Evolutionary conservation across 2,329 filamentous ascomycete genomes (phyloP), one percentile per base, ranked within the genome.

Genomic region (Fusarium verrucosum): DNA sequence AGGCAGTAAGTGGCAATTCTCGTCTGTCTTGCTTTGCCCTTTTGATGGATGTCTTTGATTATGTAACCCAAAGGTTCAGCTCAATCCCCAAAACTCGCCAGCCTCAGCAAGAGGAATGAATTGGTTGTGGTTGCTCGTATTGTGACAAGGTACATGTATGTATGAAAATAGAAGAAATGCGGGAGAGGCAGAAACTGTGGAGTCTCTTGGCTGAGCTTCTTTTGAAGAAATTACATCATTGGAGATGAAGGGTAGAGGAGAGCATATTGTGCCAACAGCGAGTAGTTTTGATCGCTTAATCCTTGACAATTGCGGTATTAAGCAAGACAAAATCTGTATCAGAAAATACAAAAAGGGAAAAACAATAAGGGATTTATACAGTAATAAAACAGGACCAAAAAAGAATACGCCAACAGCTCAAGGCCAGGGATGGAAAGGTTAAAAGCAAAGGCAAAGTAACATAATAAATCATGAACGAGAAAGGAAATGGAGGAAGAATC

Each of bases 141-240:
- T 61, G 20, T 43, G 44, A 33, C 41, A 47, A 56, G 22, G 56
- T n/a, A n/a, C n/a, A n/a, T n/a, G n/a, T n/a, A n/a, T n/a, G n/a
- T 47, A 49, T 22, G 23, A 36, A 61, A 62, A 44, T 33, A 50
- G 45, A n/a, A 42, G 47, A 66, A 54, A 51, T 58, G 62, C 46
- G 55, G 59, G 57, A 62, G 51, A 50, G 61, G 49, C 20, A 57
- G 51, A 46, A 61, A 54, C 43, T 62, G 65, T 66, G 65, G 61
- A 66, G 64, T 67, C 45, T 38, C 50, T 58, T 50, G 47, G 56
- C 62, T 62, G 62, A 66, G 58, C 62, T 66, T 41, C 40, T 30
- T 10, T 37, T 42, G 37, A 50, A 55, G 26, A 63, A 70, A 66
- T 60, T 68, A 71, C 66, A 68, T 68, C 69, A 72, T 69, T 66